phyloP scores from a whole-genome alignment of 768 basidiomycete species.

The Asterophora parasitica region DNA sequence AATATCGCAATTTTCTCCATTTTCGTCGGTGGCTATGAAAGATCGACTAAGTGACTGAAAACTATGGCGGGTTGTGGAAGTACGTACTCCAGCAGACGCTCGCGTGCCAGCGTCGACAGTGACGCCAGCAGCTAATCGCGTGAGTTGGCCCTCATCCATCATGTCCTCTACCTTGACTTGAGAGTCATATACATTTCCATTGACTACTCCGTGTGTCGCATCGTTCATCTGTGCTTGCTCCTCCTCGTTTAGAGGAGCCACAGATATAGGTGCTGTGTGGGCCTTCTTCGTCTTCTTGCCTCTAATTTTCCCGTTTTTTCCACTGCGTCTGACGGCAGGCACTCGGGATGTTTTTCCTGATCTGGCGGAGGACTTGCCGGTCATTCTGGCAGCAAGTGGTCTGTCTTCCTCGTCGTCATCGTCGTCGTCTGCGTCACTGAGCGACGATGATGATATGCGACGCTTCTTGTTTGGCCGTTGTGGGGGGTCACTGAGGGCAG shows the following conservation, averaged over 20 bases:
- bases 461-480: constrained; percentile 47
- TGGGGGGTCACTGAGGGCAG: constrained; percentile 44
- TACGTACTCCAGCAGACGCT: constrained; percentile 43
- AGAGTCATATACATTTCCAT: constrained; percentile 36
- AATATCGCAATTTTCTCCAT: constrained; percentile 74
- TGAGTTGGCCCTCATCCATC: constrained; percentile 74
- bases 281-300: constrained; percentile 60
- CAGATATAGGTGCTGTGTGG: constrained; percentile 46
- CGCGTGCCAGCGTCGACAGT: constrained; percentile 61
- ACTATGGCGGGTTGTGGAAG: not conserved
- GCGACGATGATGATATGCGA: constrained; percentile 47
- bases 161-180: constrained; percentile 73
- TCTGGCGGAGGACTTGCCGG: constrained; percentile 21
- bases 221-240: constrained; percentile 36
- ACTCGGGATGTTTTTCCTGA: constrained; percentile 26
- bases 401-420: constrained; percentile 50
- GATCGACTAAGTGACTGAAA: not conserved
- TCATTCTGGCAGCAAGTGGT: constrained; percentile 49
- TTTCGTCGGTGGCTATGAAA: constrained; percentile 44
- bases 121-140: constrained; percentile 74
- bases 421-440: constrained; percentile 45
- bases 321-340: constrained; percentile 22
- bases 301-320: constrained; percentile 39
- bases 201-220: constrained; percentile 33
- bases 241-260: constrained; percentile 34